Evolutionary conservation across 83 land plant genomes (phyloP).

Genomic region (Picea abies): DNA sequence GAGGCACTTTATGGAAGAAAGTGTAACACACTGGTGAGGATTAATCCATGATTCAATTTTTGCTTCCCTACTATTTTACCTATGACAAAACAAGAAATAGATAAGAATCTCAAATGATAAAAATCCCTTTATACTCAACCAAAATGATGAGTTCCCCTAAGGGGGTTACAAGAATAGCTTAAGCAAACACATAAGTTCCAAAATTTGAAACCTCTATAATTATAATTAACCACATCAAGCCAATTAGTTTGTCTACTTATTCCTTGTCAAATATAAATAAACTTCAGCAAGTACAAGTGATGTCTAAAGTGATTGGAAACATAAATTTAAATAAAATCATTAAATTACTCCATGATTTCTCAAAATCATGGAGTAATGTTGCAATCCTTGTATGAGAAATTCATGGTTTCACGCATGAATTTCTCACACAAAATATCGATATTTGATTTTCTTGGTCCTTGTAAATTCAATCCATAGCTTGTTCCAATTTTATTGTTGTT

Average conservation of each 20-base stretch:
- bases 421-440: too few relatives aligned
- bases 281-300: not conserved
- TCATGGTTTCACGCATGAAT: too few relatives aligned
- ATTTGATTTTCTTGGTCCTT: too few relatives aligned
- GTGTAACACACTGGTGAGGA: too few relatives aligned
- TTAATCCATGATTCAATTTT: not conserved
- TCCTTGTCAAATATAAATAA: not conserved
- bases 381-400: too few relatives aligned
- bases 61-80: not conserved
- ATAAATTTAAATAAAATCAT: not conserved
- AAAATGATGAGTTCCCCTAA: constrained; percentile 74
- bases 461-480: too few relatives aligned
- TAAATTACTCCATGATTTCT: too few relatives aligned
- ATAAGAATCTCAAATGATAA: not conserved
- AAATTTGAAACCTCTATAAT: constrained; percentile 71
- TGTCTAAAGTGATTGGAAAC: not conserved
- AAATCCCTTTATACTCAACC: constrained; percentile 39
- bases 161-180: constrained; percentile 71
- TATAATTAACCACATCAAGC: not conserved
- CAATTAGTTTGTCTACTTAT: not conserved
- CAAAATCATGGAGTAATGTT: too few relatives aligned
- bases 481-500: too few relatives aligned
- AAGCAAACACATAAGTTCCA: constrained; percentile 78
- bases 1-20: too few relatives aligned
- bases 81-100: not conserved